phyloP scores from a whole-genome alignment of 163 green algal genomes.

The Chlamydomonas reinhardtii region DNA sequence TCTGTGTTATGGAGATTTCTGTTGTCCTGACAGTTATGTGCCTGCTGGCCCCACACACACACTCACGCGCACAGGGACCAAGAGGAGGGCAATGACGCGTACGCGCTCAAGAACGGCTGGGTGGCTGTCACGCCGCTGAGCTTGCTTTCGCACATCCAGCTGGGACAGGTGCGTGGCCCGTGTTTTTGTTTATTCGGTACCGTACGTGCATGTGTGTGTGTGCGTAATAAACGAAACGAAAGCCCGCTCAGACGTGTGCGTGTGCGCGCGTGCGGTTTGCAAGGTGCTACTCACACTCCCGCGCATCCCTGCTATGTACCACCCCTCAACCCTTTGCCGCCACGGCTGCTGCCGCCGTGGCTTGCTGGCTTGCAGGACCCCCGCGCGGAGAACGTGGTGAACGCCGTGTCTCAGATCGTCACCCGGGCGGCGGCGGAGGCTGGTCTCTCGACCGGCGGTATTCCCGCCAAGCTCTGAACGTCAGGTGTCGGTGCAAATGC shows the following conservation, averaged over 20 bases:
- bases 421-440: slow-evolving; percentile 29
- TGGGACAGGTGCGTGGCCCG: background rate
- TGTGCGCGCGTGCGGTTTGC: too few species aligned
- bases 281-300: too few species aligned
- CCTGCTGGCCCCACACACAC: too few species aligned
- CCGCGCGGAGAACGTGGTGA: slow-evolving; percentile 6
- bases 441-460: slow-evolving; percentile 14
- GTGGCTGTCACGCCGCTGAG: slow-evolving; percentile 60
- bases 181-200: too few species aligned
- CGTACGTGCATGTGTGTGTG: background rate
- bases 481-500: too few species aligned
- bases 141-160: slow-evolving; percentile 33
- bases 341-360: background rate
- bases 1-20: too few species aligned
- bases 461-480: slow-evolving; percentile 48
- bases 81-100: slow-evolving; percentile 57
- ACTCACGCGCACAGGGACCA: slow-evolving; percentile 18
- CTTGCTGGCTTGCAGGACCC: background rate
- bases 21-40: too few species aligned
- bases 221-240: too few species aligned
- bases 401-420: slow-evolving; percentile 29
- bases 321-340: background rate
- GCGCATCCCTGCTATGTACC: background rate
- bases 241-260: too few species aligned
- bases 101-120: slow-evolving; percentile 58